These are phyloP conservation scores for Botryotinia globosa DNA, from an alignment of 2,329 filamentous ascomycete species.

Conservation along the genomic window DNA sequence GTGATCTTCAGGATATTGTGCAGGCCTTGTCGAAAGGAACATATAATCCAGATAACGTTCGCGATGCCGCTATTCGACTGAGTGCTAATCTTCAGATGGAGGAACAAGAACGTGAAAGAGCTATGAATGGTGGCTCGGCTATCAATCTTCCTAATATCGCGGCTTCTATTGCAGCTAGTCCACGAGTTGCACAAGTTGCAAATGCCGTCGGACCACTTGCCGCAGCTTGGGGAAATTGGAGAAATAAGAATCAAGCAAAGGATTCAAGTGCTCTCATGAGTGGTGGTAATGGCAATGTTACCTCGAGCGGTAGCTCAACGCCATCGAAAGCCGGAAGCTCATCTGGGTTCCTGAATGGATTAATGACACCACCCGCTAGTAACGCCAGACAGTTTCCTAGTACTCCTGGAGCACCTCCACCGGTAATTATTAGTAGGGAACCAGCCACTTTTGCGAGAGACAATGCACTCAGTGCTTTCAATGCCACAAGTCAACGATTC, in stretches of 20 bases:
- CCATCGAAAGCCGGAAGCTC: conserved; percentile 39
- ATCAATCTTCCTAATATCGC: conserved; percentile 73
- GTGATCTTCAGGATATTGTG: conserved; percentile 92
- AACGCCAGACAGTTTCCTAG: conserved; percentile 43
- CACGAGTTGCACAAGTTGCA: conserved; percentile 78
- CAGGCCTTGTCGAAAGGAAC: conserved; percentile 68
- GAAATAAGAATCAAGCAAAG: conserved; percentile 49
- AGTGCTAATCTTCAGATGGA: conserved; percentile 98
- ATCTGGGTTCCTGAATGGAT: conserved; percentile 68
- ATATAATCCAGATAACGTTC: conserved; percentile 76
- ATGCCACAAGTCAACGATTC: conserved; percentile 57
- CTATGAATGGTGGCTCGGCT: conserved; percentile 66
- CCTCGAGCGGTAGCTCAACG: conserved; percentile 25
- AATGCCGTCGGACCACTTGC: conserved; percentile 73
- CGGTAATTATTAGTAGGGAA: conserved; percentile 36
- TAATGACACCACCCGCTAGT: conserved; percentile 79
- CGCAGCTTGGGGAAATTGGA: conserved; percentile 98
- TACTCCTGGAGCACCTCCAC: conserved; percentile 31
- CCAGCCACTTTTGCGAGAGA: conserved; percentile 44
- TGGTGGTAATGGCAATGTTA: conserved; percentile 26
- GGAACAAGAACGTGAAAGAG: conserved; percentile 87
- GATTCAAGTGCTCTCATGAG: conserved; percentile 40
- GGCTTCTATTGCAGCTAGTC: conserved; percentile 63
- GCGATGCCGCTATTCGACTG: conserved; percentile 88
- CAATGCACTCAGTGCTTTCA: conserved; percentile 51